Evolutionary conservation across 2,329 filamentous ascomycete genomes (phyloP).

Genomic region (Ophiostoma ulmi): DNA sequence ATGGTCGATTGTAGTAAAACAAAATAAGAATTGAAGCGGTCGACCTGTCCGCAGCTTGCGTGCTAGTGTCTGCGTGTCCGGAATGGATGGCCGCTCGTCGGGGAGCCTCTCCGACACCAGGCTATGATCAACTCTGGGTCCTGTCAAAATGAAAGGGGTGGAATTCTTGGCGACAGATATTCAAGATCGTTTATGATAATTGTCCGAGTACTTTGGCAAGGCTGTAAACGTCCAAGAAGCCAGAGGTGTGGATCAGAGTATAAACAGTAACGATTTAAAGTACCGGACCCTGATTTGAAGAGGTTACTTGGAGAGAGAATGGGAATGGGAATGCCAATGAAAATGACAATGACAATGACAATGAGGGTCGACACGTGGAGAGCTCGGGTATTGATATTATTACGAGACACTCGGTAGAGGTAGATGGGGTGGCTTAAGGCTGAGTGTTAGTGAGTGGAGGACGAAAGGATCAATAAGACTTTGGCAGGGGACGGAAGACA

Average conservation of each 20-base stretch:
- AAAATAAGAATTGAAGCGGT: not conserved
- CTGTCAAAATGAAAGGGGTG: not conserved
- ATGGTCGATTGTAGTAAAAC: not conserved
- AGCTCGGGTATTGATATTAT: not conserved
- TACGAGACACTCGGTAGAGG: not conserved
- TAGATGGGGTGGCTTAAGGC: slow-evolving; percentile 3
- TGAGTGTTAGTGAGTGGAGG: not conserved
- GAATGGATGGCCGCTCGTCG: not conserved
- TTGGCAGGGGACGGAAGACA: too few relatives aligned
- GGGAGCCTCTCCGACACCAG: not conserved
- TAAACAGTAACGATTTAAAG: not conserved
- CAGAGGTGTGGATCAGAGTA: not conserved
- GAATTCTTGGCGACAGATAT: not conserved
- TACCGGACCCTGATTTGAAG: not conserved
- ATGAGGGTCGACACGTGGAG: not conserved
- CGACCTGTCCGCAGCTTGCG: not conserved
- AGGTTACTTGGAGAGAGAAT: too few relatives aligned
- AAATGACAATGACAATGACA: too few relatives aligned
- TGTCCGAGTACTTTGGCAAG: not conserved
- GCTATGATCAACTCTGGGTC: not conserved
- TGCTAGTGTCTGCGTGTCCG: not conserved
- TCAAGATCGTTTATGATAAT: not conserved
- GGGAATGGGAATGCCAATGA: too few relatives aligned
- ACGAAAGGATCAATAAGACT: not conserved
- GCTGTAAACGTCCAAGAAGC: not conserved